Evolutionary conservation across 129 eudicot genomes (phyloP).

Genomic region (Flaveria robusta): DNA sequence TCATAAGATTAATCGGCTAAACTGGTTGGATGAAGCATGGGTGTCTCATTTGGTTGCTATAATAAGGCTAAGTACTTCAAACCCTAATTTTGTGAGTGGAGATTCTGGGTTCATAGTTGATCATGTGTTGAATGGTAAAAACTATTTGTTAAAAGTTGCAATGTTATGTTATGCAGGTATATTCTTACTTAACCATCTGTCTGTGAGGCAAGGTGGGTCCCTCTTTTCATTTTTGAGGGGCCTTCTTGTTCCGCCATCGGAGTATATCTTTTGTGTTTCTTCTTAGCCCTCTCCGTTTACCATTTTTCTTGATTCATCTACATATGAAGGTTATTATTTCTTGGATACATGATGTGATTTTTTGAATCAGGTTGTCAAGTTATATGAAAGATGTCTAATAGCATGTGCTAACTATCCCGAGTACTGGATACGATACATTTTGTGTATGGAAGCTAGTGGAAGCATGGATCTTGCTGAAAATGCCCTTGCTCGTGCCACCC

Average conservation of each 20-base stretch:
- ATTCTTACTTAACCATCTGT: slow-evolving; percentile 94
- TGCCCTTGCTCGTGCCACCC: slow-evolving; percentile 99
- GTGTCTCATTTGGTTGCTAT: slow-evolving; percentile 89
- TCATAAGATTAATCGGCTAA: slow-evolving; percentile 93
- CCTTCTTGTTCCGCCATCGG: slow-evolving; percentile 90
- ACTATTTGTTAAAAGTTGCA: slow-evolving; percentile 71
- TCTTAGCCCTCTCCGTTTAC: slow-evolving; percentile 50
- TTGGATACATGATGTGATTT: slow-evolving; percentile 32
- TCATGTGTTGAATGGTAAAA: slow-evolving; percentile 61
- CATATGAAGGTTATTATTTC: background rate
- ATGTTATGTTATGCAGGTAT: slow-evolving; percentile 99
- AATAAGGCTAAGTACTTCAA: slow-evolving; percentile 99
- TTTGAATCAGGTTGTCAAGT: slow-evolving; percentile 83
- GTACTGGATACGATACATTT: slow-evolving; percentile 86
- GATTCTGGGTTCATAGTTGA: slow-evolving; percentile 78
- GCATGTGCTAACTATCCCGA: slow-evolving; percentile 98
- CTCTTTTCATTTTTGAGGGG: slow-evolving; percentile 93
- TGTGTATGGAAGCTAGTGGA: slow-evolving; percentile 88
- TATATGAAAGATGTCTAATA: slow-evolving; percentile 92
- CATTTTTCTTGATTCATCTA: slow-evolving; percentile 26
- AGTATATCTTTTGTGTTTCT: slow-evolving; percentile 87
- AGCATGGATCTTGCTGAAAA: slow-evolving; percentile 90
- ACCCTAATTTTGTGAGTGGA: slow-evolving; percentile 93
- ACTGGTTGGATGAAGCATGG: slow-evolving; percentile 96
- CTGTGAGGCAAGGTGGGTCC: slow-evolving; percentile 99